Evolutionary conservation across 306 rosid genomes (phyloP).

Genomic region (Vigna trinervia): DNA sequence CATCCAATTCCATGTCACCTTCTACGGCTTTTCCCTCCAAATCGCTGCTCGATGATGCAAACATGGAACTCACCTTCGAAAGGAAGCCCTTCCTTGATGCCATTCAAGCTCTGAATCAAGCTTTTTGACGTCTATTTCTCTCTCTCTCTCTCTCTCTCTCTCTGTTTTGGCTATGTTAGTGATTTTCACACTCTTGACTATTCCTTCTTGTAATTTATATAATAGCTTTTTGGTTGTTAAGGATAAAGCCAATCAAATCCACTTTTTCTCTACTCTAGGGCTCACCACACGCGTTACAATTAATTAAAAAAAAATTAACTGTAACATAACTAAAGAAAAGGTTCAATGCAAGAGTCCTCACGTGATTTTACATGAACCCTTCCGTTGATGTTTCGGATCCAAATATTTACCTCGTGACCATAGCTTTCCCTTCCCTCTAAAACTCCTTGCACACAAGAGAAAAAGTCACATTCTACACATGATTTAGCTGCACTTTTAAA

Average conservation of each 20-base stretch:
- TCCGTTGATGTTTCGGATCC: slow-evolving; percentile 22
- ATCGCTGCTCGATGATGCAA: slow-evolving; percentile 45
- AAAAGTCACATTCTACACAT: not conserved
- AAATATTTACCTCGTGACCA: slow-evolving; percentile 13
- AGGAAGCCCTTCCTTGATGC: slow-evolving; percentile 65
- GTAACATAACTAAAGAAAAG: not conserved
- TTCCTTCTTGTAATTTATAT: slow-evolving; percentile 21
- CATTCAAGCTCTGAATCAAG: slow-evolving; percentile 56
- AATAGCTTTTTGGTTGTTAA: not conserved
- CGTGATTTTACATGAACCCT: slow-evolving; percentile 27
- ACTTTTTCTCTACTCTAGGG: not conserved
- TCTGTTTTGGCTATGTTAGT: not conserved
- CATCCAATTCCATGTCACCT: slow-evolving; percentile 60
- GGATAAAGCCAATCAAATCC: slow-evolving; percentile 47
- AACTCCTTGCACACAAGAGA: not conserved
- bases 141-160: slow-evolving; percentile 25
- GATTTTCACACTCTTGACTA: not conserved
- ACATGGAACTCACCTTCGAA: slow-evolving; percentile 56
- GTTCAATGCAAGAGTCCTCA: slow-evolving; percentile 29
- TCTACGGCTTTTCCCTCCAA: slow-evolving; percentile 31
- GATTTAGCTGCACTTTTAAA: not conserved
- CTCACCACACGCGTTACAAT: slow-evolving; percentile 25
- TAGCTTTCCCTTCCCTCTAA: not conserved
- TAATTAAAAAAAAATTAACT: not conserved
- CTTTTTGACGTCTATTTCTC: not conserved